These are phyloP conservation scores for Penicillium waksmanii DNA, from an alignment of 495 filamentous ascomycete genomes.

Conservation along the genomic window DNA sequence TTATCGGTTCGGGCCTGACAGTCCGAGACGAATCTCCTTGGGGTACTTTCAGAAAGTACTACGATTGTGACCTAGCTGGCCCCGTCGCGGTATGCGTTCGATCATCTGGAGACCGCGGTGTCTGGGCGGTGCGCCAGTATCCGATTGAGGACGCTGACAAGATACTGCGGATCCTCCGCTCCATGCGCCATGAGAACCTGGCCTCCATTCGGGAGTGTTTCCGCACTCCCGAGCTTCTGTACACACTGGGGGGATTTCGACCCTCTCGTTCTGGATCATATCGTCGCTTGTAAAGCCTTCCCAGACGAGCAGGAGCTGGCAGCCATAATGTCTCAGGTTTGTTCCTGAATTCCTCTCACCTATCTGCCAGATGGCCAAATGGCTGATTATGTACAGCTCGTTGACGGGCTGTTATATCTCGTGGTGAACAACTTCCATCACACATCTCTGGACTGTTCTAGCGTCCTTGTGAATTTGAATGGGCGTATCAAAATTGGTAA, in stretches of 20 bases:
- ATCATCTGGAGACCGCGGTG: conserved; percentile 4
- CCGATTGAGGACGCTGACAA: conserved; percentile 10
- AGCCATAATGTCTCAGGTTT: conserved; percentile 24
- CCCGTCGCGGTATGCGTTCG: conserved; percentile 16
- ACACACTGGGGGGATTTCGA: conserved; percentile 19
- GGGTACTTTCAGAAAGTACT: conserved; percentile 19
- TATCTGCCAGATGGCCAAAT: background rate
- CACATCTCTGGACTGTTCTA: no score
- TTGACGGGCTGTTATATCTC: conserved; percentile 19
- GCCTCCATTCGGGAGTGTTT: conserved; percentile 14
- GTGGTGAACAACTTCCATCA: background rate
- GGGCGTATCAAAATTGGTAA: no score
- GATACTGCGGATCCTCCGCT: conserved; percentile 14
- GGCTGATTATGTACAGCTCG: conserved; percentile 19
- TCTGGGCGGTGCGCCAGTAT: conserved; percentile 17
- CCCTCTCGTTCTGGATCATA: conserved; percentile 21
- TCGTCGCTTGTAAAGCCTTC: conserved; percentile 23
- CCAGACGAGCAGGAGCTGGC: conserved; percentile 20
- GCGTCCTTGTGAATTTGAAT: no score
- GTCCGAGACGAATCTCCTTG: conserved; percentile 18
- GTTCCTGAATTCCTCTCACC: background rate
- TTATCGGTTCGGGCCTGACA: conserved; percentile 7
- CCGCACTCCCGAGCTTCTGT: conserved; percentile 15
- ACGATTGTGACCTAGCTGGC: conserved; percentile 26
- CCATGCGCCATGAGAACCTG: conserved; percentile 17